A percentile compares a stretch with the other conserved stretches of the same genome.
phyloP scores from a whole-genome alignment of 805 yeast species.

The Candida multigemmis region DNA sequence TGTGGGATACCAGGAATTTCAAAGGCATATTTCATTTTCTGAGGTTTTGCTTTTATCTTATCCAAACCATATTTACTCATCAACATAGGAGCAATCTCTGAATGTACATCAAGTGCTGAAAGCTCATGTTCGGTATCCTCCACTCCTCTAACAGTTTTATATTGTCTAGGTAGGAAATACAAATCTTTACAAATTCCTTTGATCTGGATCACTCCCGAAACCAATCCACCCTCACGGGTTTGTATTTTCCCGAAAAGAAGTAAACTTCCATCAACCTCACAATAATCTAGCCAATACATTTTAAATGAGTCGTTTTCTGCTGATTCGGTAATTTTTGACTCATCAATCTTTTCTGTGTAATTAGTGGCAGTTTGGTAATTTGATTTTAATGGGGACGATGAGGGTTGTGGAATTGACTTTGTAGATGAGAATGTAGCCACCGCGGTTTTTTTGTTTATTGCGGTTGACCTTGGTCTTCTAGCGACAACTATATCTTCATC shows the following conservation, averaged over 20 bases:
- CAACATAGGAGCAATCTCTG: constrained; percentile 63
- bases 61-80: constrained; percentile 54
- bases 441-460: constrained; percentile 16
- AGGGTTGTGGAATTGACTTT: constrained; percentile 16
- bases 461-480: constrained; percentile 41
- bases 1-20: constrained; percentile 74
- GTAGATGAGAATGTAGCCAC: constrained; percentile 31
- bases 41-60: constrained; percentile 61
- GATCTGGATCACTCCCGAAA: constrained; percentile 72
- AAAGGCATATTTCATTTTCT: constrained; percentile 76
- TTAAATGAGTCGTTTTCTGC: constrained; percentile 41
- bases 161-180: constrained; percentile 64
- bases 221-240: constrained; percentile 46
- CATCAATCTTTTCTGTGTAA: constrained; percentile 26
- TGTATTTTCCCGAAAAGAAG: constrained; percentile 75
- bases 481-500: constrained; percentile 53
- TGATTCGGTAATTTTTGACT: constrained; percentile 9
- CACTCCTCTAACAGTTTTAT: constrained; percentile 32
- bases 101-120: constrained; percentile 59
- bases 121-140: constrained; percentile 27
- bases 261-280: constrained; percentile 64
- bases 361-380: constrained; percentile 9
- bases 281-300: constrained; percentile 87
- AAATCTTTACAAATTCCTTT: constrained; percentile 63
- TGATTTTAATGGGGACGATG: constrained; percentile 13